Evolutionary conservation across 1,284 basidiomycete genomes (phyloP), one percentile per base, ranked within the genome.

Genomic region (Chalciporus sp.): DNA sequence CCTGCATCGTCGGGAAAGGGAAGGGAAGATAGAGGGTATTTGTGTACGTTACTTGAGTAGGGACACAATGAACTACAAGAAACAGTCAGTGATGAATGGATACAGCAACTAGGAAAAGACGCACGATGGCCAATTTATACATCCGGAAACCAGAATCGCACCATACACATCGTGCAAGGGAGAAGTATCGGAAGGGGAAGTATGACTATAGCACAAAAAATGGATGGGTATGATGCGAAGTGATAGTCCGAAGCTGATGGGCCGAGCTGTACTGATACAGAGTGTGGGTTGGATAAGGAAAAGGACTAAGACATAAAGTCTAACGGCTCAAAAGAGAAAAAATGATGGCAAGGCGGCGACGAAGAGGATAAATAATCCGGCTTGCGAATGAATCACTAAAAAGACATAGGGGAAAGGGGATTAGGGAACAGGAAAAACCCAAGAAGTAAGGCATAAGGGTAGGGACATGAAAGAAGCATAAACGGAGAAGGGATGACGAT

Each of bases 201-300:
- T 33, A 23, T 50, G 60, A 17, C 35, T 63, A 71, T 66, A 65
- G 53, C 64, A 67, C 68, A 72, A 57, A n/a, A 23, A 57, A 35
- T 14, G 53, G 63, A 58, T 28, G 56, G 57, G 61, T 68, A 71
- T 68, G 66, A 70, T 70, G 66, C 70, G 66, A 72, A 59, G 59
- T 29, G 68, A 68, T 58, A 71, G 69, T 72, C 68, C 63, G 58
- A 58, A 59, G 57, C 42, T 51, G 20, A n/a, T 69, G 63, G 68
- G 59, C 61, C 67, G 51, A 66, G 63, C 57, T 52, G 66, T 70
- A 70, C 71, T 71, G 69, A 72, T 71, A 72, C 68, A 72, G 49
- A 43, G 31, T 9, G 50, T 42, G 7, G 17, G 49, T 42, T 14
- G 20, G 16, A 14, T 12, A 35, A 26, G 27, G 31, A 31, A 31